These are phyloP conservation scores for Staphylotrichum tortipilum DNA, from an alignment of 495 filamentous ascomycete genomes.

Conservation along the genomic window DNA sequence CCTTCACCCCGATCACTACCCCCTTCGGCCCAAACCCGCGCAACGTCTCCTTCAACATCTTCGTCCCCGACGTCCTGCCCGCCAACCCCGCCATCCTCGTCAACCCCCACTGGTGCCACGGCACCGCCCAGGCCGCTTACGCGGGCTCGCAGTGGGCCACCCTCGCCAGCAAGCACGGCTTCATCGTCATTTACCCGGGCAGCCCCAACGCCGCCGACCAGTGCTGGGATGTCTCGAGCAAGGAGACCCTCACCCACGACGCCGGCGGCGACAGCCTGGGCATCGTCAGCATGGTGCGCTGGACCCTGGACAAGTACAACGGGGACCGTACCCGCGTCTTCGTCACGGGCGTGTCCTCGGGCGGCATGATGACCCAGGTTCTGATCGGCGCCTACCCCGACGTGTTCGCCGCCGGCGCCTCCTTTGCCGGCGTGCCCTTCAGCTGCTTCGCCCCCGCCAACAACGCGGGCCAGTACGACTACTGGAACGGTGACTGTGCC, in stretches of 20 bases:
- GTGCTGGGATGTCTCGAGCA: slow-evolving; percentile 48
- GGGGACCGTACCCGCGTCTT: slow-evolving; percentile 42
- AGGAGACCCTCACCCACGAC: slow-evolving; percentile 39
- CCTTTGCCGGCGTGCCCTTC: slow-evolving; percentile 46
- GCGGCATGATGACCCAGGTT: slow-evolving; percentile 57
- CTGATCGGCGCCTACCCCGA: slow-evolving; percentile 50
- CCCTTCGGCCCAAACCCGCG: slow-evolving; percentile 42
- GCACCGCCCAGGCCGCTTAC: slow-evolving; percentile 23
- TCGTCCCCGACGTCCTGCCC: slow-evolving; percentile 43
- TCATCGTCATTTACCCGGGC: slow-evolving; percentile 49
- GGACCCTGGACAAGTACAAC: slow-evolving; percentile 37
- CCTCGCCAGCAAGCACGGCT: slow-evolving; percentile 41
- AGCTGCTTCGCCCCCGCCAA: slow-evolving; percentile 41
- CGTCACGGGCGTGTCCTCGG: slow-evolving; percentile 45
- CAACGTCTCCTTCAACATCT: slow-evolving; percentile 47
- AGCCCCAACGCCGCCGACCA: slow-evolving; percentile 39
- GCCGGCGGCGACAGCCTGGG: slow-evolving; percentile 45
- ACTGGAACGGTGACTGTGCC: slow-evolving; percentile 42
- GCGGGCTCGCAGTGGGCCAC: slow-evolving; percentile 32
- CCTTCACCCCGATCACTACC: slow-evolving; percentile 28
- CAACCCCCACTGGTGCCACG: slow-evolving; percentile 47
- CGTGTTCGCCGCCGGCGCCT: slow-evolving; percentile 46
- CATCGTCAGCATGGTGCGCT: slow-evolving; percentile 52
- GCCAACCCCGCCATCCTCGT: slow-evolving; percentile 47
- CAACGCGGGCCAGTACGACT: slow-evolving; percentile 29